Conservation (phyloP, 495 filamentous ascomycete species). For the Chlorociboria aeruginascens region DNA sequence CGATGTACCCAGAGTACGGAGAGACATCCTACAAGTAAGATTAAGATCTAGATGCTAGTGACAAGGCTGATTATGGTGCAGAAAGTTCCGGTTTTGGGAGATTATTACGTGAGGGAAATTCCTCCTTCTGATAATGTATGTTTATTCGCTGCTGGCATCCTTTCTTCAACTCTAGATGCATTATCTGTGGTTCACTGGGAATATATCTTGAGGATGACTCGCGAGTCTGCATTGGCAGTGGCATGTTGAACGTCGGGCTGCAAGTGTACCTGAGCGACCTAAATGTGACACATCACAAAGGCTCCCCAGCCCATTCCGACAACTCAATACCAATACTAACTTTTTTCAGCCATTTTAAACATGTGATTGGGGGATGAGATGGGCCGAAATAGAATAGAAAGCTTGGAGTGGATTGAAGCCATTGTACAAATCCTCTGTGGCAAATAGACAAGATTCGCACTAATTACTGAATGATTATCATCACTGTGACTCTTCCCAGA, state of each 20-base stretch:
- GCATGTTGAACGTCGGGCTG: not conserved
- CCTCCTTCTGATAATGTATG: constrained; percentile 49
- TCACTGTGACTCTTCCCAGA: not conserved
- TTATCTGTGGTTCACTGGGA: no score
- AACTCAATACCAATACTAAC: not conserved
- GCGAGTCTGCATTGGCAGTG: no score
- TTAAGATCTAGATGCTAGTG: constrained; percentile 2
- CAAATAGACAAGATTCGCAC: no score
- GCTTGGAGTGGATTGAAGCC: not conserved
- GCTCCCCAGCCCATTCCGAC: not conserved
- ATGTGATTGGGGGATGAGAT: not conserved
- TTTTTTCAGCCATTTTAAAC: not conserved
- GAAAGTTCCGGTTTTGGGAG: constrained; percentile 49
- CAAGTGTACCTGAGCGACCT: not conserved
- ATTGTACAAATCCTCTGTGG: not conserved
- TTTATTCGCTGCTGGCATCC: not conserved
- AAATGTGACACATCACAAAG: not conserved
- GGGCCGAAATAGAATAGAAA: not conserved
- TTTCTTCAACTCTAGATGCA: no score
- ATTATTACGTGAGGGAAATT: constrained; percentile 44
- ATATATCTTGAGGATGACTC: no score
- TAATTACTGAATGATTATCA: no score
- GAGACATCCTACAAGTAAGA: constrained; percentile 42
- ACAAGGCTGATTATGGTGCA: constrained; percentile 1
- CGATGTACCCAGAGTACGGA: constrained; percentile 54